Percentiles rank a stretch among this genome's conserved stretches.
Evolutionary conservation across 2,329 filamentous ascomycete genomes (phyloP).

Genomic region (Pezicula radicicola): DNA sequence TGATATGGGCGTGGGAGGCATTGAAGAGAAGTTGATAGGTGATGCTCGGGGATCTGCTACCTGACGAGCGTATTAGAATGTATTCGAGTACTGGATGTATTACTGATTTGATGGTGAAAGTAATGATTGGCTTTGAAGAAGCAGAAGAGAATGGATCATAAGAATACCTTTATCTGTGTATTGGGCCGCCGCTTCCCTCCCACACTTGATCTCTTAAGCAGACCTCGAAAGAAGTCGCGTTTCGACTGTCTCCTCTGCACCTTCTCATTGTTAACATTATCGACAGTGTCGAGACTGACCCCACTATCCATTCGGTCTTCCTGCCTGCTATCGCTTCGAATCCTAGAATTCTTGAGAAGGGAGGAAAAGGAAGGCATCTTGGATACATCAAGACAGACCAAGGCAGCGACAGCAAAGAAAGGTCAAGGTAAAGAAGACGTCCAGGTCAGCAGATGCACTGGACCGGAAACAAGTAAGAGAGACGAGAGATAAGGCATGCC

Average conservation of each 20-base stretch:
- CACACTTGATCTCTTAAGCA: slow-evolving; percentile 24
- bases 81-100: background rate
- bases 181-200: slow-evolving; percentile 14
- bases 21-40: slow-evolving; percentile 3
- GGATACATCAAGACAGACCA: background rate
- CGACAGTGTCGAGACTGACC: slow-evolving; percentile 10
- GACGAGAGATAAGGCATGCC: background rate
- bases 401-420: background rate
- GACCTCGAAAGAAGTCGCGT: slow-evolving; percentile 29
- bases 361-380: slow-evolving; percentile 26
- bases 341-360: slow-evolving; percentile 17
- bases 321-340: slow-evolving; percentile 13
- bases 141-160: slow-evolving; percentile 11
- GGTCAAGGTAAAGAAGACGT: background rate
- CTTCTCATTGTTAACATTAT: slow-evolving; percentile 18
- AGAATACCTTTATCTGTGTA: background rate
- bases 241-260: slow-evolving; percentile 26
- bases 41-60: slow-evolving; percentile 7
- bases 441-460: background rate
- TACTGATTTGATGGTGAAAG: slow-evolving; percentile 1
- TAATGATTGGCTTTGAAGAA: slow-evolving; percentile 1
- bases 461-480: background rate
- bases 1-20: slow-evolving; percentile 21
- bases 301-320: slow-evolving; percentile 9
- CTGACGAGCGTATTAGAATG: background rate